Evolutionary conservation across 2,329 filamentous ascomycete species (phyloP), one percentile per base, ranked within the genome.

Genomic region (Fusarium mundagurra): DNA sequence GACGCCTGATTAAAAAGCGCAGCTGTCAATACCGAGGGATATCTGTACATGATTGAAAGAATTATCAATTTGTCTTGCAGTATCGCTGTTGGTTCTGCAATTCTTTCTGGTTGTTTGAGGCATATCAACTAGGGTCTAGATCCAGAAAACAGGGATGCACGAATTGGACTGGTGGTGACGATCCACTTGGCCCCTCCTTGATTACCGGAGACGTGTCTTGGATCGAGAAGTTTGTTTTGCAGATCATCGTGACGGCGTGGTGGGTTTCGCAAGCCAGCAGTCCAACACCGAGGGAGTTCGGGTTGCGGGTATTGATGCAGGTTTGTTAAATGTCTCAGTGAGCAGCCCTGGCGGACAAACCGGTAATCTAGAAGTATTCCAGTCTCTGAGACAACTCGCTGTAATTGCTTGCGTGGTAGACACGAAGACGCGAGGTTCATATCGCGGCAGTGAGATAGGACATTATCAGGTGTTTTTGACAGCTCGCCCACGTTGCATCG

Each of bases 131-230:
- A 29, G 65, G 60, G 53, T 44, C 45, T 45, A 29, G 67, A 54
- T 48, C 47, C 31, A 44, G 11, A 47, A 70, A 54, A 60, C 67
- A 70, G 67, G 67, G 67, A 70, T 70, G 22, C 24, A 10, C 20
- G 18, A n/a, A 12, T n/a, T 27, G 47, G 14, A 54, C 20, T 18
- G 34, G 20, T 55, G 51, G 24, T 55, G 18, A 29, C 5, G 51
- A 55, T 55, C 51, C 51, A 55, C 51, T 10, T 41, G 34, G 4
- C 63, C 41, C 63, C 63, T 48, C 33, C 39, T 24, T 36, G 16
- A 31, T 18, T 13, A n/a, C 24, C 29, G 44, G 29, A 31, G n/a
- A 29, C 45, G 7, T 60, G 67, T 39, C 45, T 33, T 29, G 27
- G 45, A 39, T 62, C 27, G 11, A 36, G 31, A 48, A 50, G 31